These are phyloP conservation scores for Eragrostis curvula DNA, from an alignment of 176 grass and related monocot species.

Conservation along the genomic window DNA sequence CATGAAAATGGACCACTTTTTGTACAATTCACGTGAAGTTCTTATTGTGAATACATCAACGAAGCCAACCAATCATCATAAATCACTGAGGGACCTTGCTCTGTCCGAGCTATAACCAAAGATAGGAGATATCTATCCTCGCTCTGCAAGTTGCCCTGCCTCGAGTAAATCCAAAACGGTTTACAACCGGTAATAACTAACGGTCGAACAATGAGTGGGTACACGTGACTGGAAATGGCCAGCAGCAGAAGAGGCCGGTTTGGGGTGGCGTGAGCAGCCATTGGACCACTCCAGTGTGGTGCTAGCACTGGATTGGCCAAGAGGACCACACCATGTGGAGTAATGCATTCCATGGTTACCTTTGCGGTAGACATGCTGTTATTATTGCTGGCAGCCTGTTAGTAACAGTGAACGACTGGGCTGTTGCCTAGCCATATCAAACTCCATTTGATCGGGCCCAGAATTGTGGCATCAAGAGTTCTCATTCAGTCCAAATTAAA, in stretches of 20 bases:
- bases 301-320: neutral
- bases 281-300: slow-evolving; percentile 18
- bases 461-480: neutral
- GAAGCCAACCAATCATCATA: neutral
- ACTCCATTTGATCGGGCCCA: neutral
- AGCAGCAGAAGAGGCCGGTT: slow-evolving; percentile 8
- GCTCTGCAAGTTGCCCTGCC: neutral
- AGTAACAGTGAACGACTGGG: neutral
- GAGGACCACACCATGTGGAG: slow-evolving; percentile 19
- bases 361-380: neutral
- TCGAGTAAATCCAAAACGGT: neutral
- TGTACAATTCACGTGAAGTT: neutral
- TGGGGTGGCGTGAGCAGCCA: neutral
- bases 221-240: slow-evolving; percentile 22
- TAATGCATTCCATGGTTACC: slow-evolving; percentile 10
- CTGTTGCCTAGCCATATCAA: neutral
- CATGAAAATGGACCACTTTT: neutral
- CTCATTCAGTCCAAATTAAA: neutral
- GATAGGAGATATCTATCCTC: neutral
- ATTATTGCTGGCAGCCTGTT: neutral
- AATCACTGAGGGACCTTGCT: neutral
- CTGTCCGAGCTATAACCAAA: neutral
- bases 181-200: slow-evolving; percentile 19
- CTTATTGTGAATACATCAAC: neutral
- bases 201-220: slow-evolving; percentile 1